Evolutionary conservation across 495 filamentous ascomycete genomes (phyloP).

Genomic region (Penicillium herquei): DNA sequence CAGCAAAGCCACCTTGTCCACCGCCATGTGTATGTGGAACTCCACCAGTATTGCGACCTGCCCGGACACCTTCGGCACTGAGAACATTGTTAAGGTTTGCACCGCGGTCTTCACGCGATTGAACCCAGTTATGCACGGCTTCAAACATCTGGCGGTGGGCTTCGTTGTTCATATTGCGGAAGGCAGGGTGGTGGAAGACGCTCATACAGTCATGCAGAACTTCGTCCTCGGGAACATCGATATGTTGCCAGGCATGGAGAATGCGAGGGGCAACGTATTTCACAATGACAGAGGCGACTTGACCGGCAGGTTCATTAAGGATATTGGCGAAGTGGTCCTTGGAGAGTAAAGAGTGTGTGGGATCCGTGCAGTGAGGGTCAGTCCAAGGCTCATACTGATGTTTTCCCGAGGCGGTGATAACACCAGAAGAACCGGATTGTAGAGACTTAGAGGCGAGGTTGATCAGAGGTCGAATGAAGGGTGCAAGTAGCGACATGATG

Average conservation of each 20-base stretch:
- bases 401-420: conserved; percentile 76
- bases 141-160: conserved; percentile 85
- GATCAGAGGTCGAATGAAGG: conserved; percentile 88
- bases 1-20: conserved; percentile 25
- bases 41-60: conserved; percentile 69
- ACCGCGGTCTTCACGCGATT: conserved; percentile 61
- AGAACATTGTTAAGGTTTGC: conserved; percentile 65
- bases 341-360: conserved; percentile 90
- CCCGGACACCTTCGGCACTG: conserved; percentile 74
- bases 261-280: conserved; percentile 84
- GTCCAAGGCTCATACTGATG: conserved; percentile 93
- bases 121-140: conserved; percentile 73
- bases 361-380: conserved; percentile 79
- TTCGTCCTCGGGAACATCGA: conserved; percentile 71
- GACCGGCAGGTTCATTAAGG: conserved; percentile 82
- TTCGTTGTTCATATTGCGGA: conserved; percentile 68
- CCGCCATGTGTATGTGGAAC: conserved; percentile 37
- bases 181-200: conserved; percentile 86
- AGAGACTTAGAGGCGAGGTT: conserved; percentile 76
- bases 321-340: conserved; percentile 97
- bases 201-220: conserved; percentile 72
- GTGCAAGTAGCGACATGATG: conserved; percentile 82
- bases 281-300: conserved; percentile 74
- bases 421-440: conserved; percentile 75
- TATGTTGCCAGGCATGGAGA: conserved; percentile 87